Conservation (phyloP, 2,329 filamentous ascomycete genomes). For the Trichoderma asperellum region DNA sequence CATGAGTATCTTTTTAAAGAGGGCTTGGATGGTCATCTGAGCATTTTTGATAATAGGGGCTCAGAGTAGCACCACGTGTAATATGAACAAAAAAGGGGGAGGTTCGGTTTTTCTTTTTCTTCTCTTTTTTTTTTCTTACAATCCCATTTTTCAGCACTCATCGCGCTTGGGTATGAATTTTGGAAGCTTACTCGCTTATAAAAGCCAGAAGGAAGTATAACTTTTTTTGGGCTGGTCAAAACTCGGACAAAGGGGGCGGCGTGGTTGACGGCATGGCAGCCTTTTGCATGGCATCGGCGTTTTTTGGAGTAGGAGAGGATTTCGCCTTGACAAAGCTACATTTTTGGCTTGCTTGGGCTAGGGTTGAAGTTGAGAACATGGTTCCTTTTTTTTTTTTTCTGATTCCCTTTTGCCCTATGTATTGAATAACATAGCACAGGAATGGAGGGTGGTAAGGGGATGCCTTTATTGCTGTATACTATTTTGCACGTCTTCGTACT, state of each 20-base stretch:
- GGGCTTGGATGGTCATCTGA: conserved; percentile 9
- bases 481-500: conserved; percentile 4
- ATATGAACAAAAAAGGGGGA: neutral
- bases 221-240: conserved; percentile 6
- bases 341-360: conserved; percentile 8
- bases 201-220: neutral
- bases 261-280: conserved; percentile 13
- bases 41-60: conserved; percentile 13
- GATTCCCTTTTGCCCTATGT: conserved; percentile 18
- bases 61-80: conserved; percentile 16
- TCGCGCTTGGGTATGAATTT: conserved; percentile 16
- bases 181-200: neutral
- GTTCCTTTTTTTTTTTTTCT: neutral
- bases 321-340: neutral
- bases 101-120: neutral
- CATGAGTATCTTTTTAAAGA: conserved; percentile 34
- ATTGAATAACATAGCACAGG: conserved; percentile 26
- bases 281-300: conserved; percentile 33
- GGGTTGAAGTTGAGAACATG: conserved; percentile 3
- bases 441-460: neutral
- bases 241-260: neutral
- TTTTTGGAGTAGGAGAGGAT: conserved; percentile 15
- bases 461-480: conserved; percentile 18
- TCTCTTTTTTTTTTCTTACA: neutral
- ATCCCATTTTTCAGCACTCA: neutral